These are phyloP conservation scores for Magnaporthiopsis incrustans DNA, from an alignment of 2,329 filamentous ascomycete species.

Conservation along the genomic window DNA sequence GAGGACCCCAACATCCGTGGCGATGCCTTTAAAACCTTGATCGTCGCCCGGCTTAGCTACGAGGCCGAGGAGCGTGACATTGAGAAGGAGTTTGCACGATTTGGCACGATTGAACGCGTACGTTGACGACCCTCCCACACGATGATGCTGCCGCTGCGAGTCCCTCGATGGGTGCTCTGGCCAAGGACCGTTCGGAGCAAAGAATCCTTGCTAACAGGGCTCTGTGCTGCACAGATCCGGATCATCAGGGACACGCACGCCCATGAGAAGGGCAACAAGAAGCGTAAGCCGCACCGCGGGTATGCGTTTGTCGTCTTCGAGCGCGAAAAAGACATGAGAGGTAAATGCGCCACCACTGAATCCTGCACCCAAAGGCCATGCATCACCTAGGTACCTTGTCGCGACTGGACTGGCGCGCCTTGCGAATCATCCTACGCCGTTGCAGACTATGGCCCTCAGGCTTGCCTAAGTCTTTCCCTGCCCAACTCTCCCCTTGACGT, in stretches of 20 bases:
- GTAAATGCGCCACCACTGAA: conserved; percentile 51
- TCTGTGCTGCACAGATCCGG: conserved; percentile 57
- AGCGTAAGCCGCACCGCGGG: conserved; percentile 74
- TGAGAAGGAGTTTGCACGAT: conserved; percentile 87
- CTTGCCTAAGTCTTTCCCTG: conserved; percentile 30
- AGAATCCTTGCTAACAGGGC: neutral
- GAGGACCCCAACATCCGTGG: conserved; percentile 86
- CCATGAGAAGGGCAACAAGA: conserved; percentile 62
- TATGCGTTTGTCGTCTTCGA: conserved; percentile 98
- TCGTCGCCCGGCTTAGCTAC: conserved; percentile 85
- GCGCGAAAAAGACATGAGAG: conserved; percentile 98
- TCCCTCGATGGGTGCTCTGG: neutral
- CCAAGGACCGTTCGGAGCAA: neutral
- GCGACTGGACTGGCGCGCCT: conserved; percentile 2
- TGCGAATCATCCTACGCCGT: conserved; percentile 9
- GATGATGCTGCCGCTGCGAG: neutral
- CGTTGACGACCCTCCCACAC: conserved; percentile 18
- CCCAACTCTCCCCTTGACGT: conserved; percentile 14
- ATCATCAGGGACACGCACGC: conserved; percentile 73
- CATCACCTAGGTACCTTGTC: conserved; percentile 3
- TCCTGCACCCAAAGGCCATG: conserved; percentile 19
- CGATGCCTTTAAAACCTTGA: conserved; percentile 90
- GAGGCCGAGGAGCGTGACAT: conserved; percentile 83
- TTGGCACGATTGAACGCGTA: conserved; percentile 89
- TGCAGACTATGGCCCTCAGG: conserved; percentile 34